Evolutionary conservation across 768 basidiomycete species (phyloP).

Genomic region (Tulasnella sp.): DNA sequence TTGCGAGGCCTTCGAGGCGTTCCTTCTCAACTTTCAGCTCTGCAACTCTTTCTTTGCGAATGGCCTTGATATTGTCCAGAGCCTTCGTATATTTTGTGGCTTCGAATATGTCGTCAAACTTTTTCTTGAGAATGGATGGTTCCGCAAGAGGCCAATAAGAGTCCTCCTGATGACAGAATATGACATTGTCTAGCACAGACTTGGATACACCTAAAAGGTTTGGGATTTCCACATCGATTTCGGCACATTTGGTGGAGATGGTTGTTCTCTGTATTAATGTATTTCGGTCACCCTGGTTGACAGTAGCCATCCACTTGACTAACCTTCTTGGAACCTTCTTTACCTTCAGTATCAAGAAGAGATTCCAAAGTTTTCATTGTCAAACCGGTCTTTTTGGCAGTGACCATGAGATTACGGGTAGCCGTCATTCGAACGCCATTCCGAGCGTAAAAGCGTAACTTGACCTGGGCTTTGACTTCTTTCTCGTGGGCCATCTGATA

Average conservation of each 20-base stretch:
- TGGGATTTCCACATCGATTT: constrained; percentile 91
- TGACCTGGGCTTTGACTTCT: constrained; percentile 97
- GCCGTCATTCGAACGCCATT: constrained; percentile 85
- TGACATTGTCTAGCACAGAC: constrained; percentile 97
- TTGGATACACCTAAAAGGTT: constrained; percentile 89
- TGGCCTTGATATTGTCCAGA: constrained; percentile 74
- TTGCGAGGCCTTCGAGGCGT: constrained; percentile 57
- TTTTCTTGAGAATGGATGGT: constrained; percentile 85
- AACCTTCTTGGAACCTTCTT: constrained; percentile 63
- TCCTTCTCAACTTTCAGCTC: constrained; percentile 93
- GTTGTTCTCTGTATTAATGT: constrained; percentile 47
- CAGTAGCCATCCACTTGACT: constrained; percentile 18
- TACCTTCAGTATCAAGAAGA: constrained; percentile 62
- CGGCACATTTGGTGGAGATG: constrained; percentile 95
- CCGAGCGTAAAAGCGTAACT: constrained; percentile 80
- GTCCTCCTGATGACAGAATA: constrained; percentile 99
- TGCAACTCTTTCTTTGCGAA: constrained; percentile 80
- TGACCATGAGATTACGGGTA: constrained; percentile 81
- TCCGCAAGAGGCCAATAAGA: constrained; percentile 96
- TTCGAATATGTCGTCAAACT: constrained; percentile 99
- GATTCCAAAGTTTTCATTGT: constrained; percentile 98
- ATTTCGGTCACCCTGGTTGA: neutral
- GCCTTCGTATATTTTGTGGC: constrained; percentile 95
- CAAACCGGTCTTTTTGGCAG: constrained; percentile 82
- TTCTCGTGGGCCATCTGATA: constrained; percentile 87